phyloP scores from a whole-genome alignment of 2,329 filamentous ascomycete species.

The Colletotrichum siamense region DNA sequence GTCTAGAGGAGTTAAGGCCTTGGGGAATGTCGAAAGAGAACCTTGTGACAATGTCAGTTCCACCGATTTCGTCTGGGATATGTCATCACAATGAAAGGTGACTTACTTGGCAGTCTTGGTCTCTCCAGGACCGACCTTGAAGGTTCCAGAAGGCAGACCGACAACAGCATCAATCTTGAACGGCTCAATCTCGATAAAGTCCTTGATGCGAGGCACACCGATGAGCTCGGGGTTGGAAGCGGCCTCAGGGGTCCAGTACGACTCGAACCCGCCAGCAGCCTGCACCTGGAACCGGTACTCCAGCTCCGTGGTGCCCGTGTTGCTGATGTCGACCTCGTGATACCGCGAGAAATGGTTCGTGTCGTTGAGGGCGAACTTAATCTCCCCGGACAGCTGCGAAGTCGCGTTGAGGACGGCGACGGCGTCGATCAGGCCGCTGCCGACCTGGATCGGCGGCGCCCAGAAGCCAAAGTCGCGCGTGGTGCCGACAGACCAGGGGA shows the following conservation, averaged over 20 bases:
- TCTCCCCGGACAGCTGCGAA: constrained; percentile 39
- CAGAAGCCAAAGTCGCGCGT: constrained; percentile 25
- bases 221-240: neutral
- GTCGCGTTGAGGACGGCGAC: constrained; percentile 1
- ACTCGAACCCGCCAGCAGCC: constrained; percentile 39
- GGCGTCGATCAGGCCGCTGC: constrained; percentile 43
- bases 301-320: constrained; percentile 36
- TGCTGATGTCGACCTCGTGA: constrained; percentile 35
- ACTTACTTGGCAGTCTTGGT: constrained; percentile 20
- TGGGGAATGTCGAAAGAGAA: constrained; percentile 37
- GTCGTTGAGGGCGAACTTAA: constrained; percentile 46
- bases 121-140: constrained; percentile 17
- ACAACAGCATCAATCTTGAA: constrained; percentile 2
- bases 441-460: constrained; percentile 43
- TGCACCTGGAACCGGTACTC: constrained; percentile 36
- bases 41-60: constrained; percentile 9
- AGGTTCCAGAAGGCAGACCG: constrained; percentile 9
- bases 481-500: constrained; percentile 15
- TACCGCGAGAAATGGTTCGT: constrained; percentile 38
- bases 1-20: constrained; percentile 29
- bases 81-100: neutral
- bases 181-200: constrained; percentile 13
- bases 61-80: neutral
- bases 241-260: constrained; percentile 12
- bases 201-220: constrained; percentile 1